Conservation (phyloP, 2,329 filamentous ascomycete species). For the Ascochyta lentis region DNA sequence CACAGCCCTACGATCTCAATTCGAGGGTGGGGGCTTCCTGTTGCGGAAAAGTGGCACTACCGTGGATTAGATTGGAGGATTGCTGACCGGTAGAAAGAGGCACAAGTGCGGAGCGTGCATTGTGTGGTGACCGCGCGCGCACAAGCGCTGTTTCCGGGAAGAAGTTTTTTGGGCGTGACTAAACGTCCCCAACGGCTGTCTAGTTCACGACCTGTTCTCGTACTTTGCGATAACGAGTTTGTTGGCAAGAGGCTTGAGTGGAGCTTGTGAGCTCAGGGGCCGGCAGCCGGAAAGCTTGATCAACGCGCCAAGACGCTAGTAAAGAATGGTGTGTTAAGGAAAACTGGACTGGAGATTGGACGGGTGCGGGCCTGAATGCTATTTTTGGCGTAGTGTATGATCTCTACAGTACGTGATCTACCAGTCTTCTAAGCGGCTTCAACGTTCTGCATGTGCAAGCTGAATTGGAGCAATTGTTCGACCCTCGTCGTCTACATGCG, state of each 20-base stretch:
- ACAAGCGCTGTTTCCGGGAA: not conserved
- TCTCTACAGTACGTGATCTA: not conserved
- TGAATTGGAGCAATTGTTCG: not conserved
- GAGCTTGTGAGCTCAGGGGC: slow-evolving; percentile 11
- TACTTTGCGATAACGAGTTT: not conserved
- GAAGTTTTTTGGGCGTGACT: too few relatives aligned
- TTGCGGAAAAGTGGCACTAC: slow-evolving; percentile 11
- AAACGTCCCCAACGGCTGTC: too few relatives aligned
- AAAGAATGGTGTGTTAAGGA: not conserved
- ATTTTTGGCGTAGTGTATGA: slow-evolving; percentile 2
- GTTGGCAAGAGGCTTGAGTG: not conserved
- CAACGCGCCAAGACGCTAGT: not conserved
- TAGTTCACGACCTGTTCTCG: not conserved
- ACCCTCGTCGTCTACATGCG: slow-evolving; percentile 42
- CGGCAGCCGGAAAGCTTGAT: slow-evolving; percentile 13
- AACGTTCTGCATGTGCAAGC: not conserved
- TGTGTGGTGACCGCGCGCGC: not conserved
- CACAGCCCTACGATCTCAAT: not conserved
- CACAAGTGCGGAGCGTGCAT: not conserved
- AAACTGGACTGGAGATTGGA: slow-evolving; percentile 13
- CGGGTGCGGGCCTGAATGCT: not conserved
- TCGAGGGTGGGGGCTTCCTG: not conserved
- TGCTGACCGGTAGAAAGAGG: slow-evolving; percentile 9
- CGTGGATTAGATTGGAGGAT: not conserved
- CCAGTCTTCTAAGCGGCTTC: not conserved